Evolutionary conservation across 192 early-diverging fungal species (phyloP).

Genomic region (Linnemannia schmuckeri): DNA sequence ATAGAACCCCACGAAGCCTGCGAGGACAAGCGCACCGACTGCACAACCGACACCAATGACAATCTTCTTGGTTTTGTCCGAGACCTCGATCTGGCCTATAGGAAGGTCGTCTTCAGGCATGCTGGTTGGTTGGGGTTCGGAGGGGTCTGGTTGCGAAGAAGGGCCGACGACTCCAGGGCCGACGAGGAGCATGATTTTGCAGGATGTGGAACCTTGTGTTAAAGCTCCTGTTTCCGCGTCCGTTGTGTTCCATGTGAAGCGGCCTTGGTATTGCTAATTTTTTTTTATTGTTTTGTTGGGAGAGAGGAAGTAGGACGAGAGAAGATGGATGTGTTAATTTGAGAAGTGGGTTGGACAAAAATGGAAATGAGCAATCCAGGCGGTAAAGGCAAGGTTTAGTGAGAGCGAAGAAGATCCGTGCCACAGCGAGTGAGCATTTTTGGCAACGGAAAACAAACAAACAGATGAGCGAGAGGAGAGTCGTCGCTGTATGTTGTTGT

Average conservation of each 20-base stretch:
- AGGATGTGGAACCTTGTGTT: neutral
- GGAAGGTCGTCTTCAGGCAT: conserved; percentile 10
- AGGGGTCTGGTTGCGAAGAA: neutral
- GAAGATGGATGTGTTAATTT: neutral
- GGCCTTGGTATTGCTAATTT: conserved; percentile 47
- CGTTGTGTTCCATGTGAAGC: conserved; percentile 26
- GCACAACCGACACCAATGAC: conserved; percentile 46
- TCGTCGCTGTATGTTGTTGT: neutral
- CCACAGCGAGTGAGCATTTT: neutral
- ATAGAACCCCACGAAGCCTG: conserved; percentile 40
- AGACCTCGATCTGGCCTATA: neutral
- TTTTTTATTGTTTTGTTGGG: neutral
- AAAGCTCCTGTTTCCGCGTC: conserved; percentile 9
- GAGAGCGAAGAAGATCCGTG: neutral
- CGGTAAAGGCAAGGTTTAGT: neutral
- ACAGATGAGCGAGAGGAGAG: neutral
- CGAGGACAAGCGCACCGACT: conserved; percentile 31
- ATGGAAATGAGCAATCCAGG: conserved; percentile 6
- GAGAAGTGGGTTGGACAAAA: neutral
- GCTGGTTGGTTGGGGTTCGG: neutral
- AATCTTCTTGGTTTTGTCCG: conserved; percentile 33
- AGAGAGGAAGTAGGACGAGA: neutral
- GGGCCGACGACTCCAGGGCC: conserved; percentile 9
- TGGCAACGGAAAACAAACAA: neutral
- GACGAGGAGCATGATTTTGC: conserved; percentile 36